Evolutionary conservation across 148 eudicot genomes (phyloP), one percentile per base, ranked within the genome.

Genomic region (Fagopyrum homotropicum): DNA sequence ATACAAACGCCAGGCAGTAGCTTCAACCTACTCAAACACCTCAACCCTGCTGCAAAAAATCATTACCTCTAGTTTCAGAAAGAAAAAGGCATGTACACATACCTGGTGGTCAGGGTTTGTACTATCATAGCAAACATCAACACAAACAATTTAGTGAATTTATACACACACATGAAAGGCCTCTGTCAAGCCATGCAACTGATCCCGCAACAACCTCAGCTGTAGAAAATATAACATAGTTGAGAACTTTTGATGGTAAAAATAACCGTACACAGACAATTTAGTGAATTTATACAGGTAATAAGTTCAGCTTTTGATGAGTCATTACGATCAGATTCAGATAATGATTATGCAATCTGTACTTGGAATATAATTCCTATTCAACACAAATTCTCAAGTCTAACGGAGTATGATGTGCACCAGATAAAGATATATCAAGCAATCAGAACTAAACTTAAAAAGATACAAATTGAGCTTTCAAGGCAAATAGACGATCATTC

Each of bases 181-280:
- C 98, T 82, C 82, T 89, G 30, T 97, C 98, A 66, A 95, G 86
- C 98, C 98, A 95, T 76, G 98, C 98, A 72, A 97, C 92, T 72
- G 98, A 95, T 82, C 98, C 97, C 73, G 93, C 97, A 68, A 88
- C 98, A 76, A 87, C 98, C 83, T 95, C 98, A 80, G 88, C 97
- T 92, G 86, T 76, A 84, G 76, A 40, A 15, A 14, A 66, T 14
- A 43, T 35, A 40, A 66, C 47, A 66, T 12, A 45, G 6, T 17
- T 66, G 6, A 7, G 19, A 12, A 66, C 15, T 66, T 66, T 35
- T 66, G 8, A 12, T 35, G 17, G 46, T 66, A 40, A 35, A 35
- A 40, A 19, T 66, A 40, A 61, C 45, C 9, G 69, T 63, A 11
- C 45, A 63, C 69, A 63, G 26, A 10, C 61, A 56, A 9, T 51